phyloP scores from a whole-genome alignment of 352 stramenopile species.

The Phytophthora fragariaefolia region DNA sequence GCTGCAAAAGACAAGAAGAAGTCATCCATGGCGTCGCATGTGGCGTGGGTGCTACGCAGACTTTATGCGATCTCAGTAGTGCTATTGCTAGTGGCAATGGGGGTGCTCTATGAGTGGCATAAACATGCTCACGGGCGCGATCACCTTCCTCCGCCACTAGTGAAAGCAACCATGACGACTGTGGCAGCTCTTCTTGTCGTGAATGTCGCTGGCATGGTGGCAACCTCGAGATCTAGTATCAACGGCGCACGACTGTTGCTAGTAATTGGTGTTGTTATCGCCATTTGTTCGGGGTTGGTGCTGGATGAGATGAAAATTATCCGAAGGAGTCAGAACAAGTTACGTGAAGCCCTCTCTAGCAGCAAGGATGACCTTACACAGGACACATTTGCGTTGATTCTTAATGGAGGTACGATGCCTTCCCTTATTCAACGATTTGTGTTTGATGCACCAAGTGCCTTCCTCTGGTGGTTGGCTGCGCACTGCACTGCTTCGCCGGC shows the following conservation, averaged over 20 bases:
- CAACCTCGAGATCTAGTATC: constrained; percentile 25
- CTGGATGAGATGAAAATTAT: constrained; percentile 42
- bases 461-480: constrained; percentile 46
- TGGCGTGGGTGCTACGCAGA: constrained; percentile 37
- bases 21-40: constrained; percentile 29
- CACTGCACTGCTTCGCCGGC: constrained; percentile 25
- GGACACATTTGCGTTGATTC: constrained; percentile 27
- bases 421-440: constrained; percentile 62
- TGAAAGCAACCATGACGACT: background rate
- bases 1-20: constrained; percentile 11
- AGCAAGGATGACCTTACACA: constrained; percentile 27
- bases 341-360: constrained; percentile 20
- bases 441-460: constrained; percentile 52
- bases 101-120: constrained; percentile 18
- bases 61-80: constrained; percentile 31
- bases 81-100: constrained; percentile 25
- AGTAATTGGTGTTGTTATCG: constrained; percentile 12
- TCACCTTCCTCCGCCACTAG: constrained; percentile 3
- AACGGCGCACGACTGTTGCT: constrained; percentile 27
- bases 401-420: constrained; percentile 47
- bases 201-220: constrained; percentile 33
- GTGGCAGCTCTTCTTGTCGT: constrained; percentile 14
- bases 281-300: constrained; percentile 20
- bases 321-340: constrained; percentile 38
- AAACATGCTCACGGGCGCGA: constrained; percentile 1